Evolutionary conservation across 176 grass and related monocot species (phyloP), one percentile per base, ranked within the genome.

Genomic region (Eremochloa ophiuroides): DNA sequence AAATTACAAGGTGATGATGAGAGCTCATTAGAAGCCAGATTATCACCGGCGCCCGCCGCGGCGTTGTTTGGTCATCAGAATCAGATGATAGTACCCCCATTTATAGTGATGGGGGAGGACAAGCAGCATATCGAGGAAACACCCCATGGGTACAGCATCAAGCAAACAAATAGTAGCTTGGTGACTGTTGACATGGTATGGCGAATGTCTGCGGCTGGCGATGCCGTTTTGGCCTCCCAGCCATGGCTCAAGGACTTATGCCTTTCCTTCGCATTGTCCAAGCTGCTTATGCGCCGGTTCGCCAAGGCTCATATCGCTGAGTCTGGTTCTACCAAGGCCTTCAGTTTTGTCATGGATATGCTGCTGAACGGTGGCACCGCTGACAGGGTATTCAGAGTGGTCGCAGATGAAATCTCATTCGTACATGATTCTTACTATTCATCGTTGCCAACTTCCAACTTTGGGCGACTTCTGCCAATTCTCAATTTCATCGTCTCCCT

Each of bases 31-130:
- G 40, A 42, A 42, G 40, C 40, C 1, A 10, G 40, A 42, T 12
- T 42, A 42, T 42, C 40, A 42, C 40, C 10, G 10, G 40, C 9
- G 40, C 10, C 40, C 10, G 2, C 10, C 2, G 40, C 40, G 40
- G 40, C 2, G 40, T 12, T 42, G 40, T 12, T 9, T 42, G 40
- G 40, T 42, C 10, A 42, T 42, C 40, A 42, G 9, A 1, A 42
- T 33, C 17, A 44, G 27, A 9, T 47, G 10, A 6, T 78, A 9
- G n/a, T n/a, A n/a, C 76, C 42, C 7, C 43, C 62, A 26, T 44
- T 79, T 66, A 14, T 79, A 26, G 79, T 81, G 25, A 71, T 71
- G 66, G 79, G 78, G 1, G 79, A 81, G 28, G 79, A 71, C 17
- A 59, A 60, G 10, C 79, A 70, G 35, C 0, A 59, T 1, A 16